Base-by-base conservation (phyloP, 805 yeast species). In the Ogataea saltuana region DNA sequence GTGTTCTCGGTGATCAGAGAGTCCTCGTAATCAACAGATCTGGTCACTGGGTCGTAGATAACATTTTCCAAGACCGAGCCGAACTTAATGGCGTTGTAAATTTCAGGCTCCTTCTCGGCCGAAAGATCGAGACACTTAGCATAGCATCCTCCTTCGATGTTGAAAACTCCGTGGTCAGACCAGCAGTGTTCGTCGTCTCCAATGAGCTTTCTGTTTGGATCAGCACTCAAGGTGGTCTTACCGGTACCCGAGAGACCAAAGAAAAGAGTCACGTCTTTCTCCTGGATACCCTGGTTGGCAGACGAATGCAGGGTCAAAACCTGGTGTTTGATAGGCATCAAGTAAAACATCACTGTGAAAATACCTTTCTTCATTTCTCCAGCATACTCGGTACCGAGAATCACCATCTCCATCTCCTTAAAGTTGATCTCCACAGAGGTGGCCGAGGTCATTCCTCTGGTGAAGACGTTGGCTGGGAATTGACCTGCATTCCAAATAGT, bases 351-450 rank as follows among this genome's bases (percentile, higher is more conserved):
- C 49, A 91, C 98, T 17, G 98, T 89, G 80, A 91, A 89, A 61
- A 91, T 89, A 74, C 99, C 99, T 76, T 91, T 91, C 78, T 91
- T 91, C 99, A 91, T 91, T 76, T 91, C 99, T 62, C 99, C 99
- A 42, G 99, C 99, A 64, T 91, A 91, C 75, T 91, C 99, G 33
- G 98, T 91, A 71, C 99, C 99, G 59, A 93, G 77, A 62, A 91
- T 93, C 52, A 91, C 89, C 99, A 93, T 91, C 75, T 93, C 99
- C 97, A 90, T 90, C 56, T 80, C 88, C 73, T 89, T 86, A 78
- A 91, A 91, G 73, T 91, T 91, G 64, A 91, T 89, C 71, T 89
- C 97, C 53, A 91, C 95, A 39, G 97, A 86, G 35, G 98, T 89
- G 51, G 90, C 72, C 26, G 97, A 90, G 46, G 97, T 87, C 99